Conservation (phyloP, 208 protist genomes). For the Trypanosoma avium region DNA sequence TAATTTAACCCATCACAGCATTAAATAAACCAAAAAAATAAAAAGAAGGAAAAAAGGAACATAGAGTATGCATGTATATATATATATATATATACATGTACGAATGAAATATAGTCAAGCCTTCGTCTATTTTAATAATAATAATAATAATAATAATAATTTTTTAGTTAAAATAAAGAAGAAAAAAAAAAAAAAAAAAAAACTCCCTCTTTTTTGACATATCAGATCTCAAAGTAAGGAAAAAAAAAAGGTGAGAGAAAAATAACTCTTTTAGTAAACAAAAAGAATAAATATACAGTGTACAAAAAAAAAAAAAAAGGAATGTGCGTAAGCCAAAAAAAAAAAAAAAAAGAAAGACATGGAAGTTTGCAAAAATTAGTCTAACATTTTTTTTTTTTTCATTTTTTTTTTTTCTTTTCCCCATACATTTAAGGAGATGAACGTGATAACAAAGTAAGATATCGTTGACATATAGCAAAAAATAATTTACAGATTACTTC, state of each 20-base stretch:
- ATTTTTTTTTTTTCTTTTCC: background rate
- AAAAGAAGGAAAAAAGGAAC: too few relatives aligned
- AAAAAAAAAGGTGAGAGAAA: too few relatives aligned
- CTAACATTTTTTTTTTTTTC: background rate
- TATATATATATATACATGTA: slow-evolving; percentile 14
- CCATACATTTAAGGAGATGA: too few relatives aligned
- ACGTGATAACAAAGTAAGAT: background rate
- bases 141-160: too few relatives aligned
- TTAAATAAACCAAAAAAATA: background rate
- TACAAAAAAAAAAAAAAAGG: background rate
- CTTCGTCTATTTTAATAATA: too few relatives aligned
- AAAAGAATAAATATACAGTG: background rate
- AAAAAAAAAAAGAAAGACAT: background rate
- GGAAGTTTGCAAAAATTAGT: background rate
- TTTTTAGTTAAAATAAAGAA: background rate
- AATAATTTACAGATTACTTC: slow-evolving; percentile 21
- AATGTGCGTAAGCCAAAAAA: too few relatives aligned
- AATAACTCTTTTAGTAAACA: background rate
- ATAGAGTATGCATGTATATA: background rate
- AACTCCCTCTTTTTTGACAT: background rate
- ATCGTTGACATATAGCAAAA: slow-evolving; percentile 3
- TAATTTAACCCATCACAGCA: too few relatives aligned
- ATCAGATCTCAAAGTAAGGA: too few relatives aligned
- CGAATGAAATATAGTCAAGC: background rate
- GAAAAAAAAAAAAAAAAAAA: slow-evolving; percentile 2